These are phyloP conservation scores for Onygenales sp. DNA, from an alignment of 2,329 filamentous ascomycete species.

Conservation along the genomic window DNA sequence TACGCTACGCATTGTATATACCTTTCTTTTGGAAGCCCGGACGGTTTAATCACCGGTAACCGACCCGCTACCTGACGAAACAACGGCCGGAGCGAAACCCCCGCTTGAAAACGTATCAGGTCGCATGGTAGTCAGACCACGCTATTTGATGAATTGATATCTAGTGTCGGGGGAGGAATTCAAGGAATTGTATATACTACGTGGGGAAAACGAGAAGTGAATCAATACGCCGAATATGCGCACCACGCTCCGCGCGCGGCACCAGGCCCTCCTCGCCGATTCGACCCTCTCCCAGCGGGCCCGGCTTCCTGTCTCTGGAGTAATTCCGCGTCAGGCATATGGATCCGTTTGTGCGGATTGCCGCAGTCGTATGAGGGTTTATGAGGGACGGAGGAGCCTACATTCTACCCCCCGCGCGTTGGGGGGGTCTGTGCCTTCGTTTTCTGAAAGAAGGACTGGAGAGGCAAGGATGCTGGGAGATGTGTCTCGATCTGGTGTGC, in stretches of 20 bases:
- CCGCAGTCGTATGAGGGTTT: background rate
- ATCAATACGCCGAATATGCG: background rate
- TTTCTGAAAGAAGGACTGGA: too few relatives aligned
- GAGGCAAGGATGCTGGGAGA: background rate
- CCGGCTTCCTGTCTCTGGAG: background rate
- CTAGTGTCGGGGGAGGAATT: background rate
- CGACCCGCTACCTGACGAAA: too few relatives aligned
- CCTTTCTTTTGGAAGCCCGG: too few relatives aligned
- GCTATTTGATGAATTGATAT: background rate
- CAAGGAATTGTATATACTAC: background rate
- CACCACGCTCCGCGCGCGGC: background rate
- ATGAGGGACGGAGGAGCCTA: background rate
- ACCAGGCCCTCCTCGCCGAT: background rate
- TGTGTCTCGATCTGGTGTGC: background rate
- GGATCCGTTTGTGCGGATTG: background rate
- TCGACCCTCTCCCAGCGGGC: background rate
- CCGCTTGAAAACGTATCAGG: too few relatives aligned
- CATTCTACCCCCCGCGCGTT: too few relatives aligned
- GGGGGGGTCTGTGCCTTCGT: too few relatives aligned
- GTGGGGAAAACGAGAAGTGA: background rate
- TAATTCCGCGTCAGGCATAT: background rate
- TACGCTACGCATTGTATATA: too few relatives aligned
- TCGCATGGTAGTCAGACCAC: too few relatives aligned
- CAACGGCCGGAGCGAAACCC: too few relatives aligned
- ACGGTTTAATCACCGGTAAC: too few relatives aligned